phyloP scores from a whole-genome alignment of 2,329 filamentous ascomycete genomes.

The Cadophora malorum region DNA sequence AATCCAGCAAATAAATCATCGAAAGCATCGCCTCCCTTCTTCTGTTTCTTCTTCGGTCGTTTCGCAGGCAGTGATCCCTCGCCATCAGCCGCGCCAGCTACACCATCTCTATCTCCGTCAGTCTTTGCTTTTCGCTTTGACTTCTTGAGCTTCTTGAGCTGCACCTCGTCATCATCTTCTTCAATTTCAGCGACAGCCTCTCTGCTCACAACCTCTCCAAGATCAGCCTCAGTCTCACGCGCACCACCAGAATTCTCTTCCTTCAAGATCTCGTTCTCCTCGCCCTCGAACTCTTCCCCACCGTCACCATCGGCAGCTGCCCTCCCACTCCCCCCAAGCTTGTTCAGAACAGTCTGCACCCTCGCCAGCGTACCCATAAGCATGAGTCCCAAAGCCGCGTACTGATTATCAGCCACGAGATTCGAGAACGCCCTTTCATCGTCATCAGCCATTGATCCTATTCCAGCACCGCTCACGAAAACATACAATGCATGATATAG shows the following conservation, averaged over 20 bases:
- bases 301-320: neutral
- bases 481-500: neutral
- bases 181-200: conserved; percentile 26
- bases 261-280: neutral
- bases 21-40: conserved; percentile 66
- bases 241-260: conserved; percentile 7
- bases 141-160: conserved; percentile 35
- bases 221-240: conserved; percentile 26
- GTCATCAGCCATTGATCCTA: conserved; percentile 33
- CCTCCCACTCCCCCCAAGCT: neutral
- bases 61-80: conserved; percentile 44
- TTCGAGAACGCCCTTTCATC: conserved; percentile 65
- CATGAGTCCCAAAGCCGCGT: conserved; percentile 73
- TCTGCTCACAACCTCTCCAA: conserved; percentile 46
- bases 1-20: conserved; percentile 74
- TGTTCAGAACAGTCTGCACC: neutral
- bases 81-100: conserved; percentile 13
- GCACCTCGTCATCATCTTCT: conserved; percentile 16
- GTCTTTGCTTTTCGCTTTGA: conserved; percentile 36
- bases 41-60: conserved; percentile 56
- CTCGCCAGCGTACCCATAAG: conserved; percentile 67
- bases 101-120: conserved; percentile 13
- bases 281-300: conserved; percentile 15
- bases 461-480: too few relatives aligned
- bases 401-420: conserved; percentile 74